A percentile compares a stretch with the other conserved stretches of the same genome.
phyloP scores from a whole-genome alignment of 805 yeast species.

The Candida oleophila region DNA sequence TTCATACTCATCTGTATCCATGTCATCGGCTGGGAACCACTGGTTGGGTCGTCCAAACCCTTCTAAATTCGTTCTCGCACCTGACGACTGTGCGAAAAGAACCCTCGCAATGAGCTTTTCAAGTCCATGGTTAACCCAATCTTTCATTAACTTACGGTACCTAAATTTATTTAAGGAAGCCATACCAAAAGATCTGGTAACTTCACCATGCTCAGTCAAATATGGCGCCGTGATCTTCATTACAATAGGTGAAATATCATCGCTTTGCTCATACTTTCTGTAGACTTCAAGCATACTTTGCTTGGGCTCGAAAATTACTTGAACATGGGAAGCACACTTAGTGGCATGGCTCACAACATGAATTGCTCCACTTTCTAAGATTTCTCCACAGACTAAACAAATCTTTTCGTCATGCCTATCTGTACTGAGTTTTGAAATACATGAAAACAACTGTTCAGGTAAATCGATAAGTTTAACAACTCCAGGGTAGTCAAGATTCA shows the following conservation, averaged over 20 bases:
- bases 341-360: slow-evolving; percentile 12
- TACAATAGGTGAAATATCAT: background rate
- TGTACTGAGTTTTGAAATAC: slow-evolving; percentile 12
- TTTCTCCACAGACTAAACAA: slow-evolving; percentile 39
- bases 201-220: slow-evolving; percentile 73
- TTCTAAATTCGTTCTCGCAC: background rate
- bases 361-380: slow-evolving; percentile 25
- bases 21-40: background rate
- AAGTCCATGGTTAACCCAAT: slow-evolving; percentile 63
- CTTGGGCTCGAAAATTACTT: slow-evolving; percentile 27
- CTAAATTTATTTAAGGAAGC: slow-evolving; percentile 55
- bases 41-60: background rate
- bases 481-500: slow-evolving; percentile 51
- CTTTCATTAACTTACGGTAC: slow-evolving; percentile 52
- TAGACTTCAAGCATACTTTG: slow-evolving; percentile 24
- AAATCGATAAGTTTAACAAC: slow-evolving; percentile 51
- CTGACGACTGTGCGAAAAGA: background rate
- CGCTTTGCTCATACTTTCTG: background rate
- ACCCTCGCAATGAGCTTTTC: background rate
- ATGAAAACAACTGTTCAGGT: slow-evolving; percentile 40
- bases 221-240: slow-evolving; percentile 61
- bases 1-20: background rate
- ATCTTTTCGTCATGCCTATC: slow-evolving; percentile 18
- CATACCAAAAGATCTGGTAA: slow-evolving; percentile 56
- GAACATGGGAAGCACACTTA: slow-evolving; percentile 21